Evolutionary conservation across 768 basidiomycete species (phyloP), one percentile per base, ranked within the genome.

Genomic region (Multifurca ochricompacta): DNA sequence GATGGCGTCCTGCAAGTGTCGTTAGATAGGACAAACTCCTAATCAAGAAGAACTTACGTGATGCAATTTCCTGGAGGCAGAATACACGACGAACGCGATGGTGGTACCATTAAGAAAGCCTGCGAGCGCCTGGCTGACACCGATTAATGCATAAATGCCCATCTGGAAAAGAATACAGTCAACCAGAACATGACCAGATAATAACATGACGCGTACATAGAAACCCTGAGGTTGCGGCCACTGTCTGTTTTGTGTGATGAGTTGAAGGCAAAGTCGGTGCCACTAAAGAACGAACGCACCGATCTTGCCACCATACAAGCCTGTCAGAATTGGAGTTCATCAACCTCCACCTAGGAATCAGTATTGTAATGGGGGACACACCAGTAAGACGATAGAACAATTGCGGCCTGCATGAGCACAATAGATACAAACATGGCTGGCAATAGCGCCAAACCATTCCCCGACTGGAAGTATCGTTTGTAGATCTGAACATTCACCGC

Each of bases 291-390:
- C 76, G 42, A 14, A 67, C 76, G 54, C 66, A 79, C 76, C 67
- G 60, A 61, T 87, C 83, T 64, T 90, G 80, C 90, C 91, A 94
- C 72, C 85, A 94, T 1, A 91, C 83, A 51, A 94, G 75, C 83
- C 85, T 82, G 39, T 3, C 35, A 0, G 10, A 9, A 10, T n/a
- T 3, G 1, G 10, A 6, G 14, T 48, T 62, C 39, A 53, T 56
- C 14, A 45, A 46, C 48, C 36, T 6, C 36, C 14, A 21, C 19
- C 61, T 63, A 8, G 62, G n/a, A 40, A 28, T n/a, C 2, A 1
- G 37, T 6, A 37, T 30, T 16, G 11, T n/a, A 14, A 27, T n/a
- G 44, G 16, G n/a, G 32, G 21, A 65, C 79, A 40, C 54, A 83
- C 87, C 87, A 89, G 63, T 87, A 88, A 0, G 81, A 80, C 7